These are phyloP conservation scores for Phascolomyces articulosus DNA, from an alignment of 371 early-diverging fungal species.

Conservation along the genomic window DNA sequence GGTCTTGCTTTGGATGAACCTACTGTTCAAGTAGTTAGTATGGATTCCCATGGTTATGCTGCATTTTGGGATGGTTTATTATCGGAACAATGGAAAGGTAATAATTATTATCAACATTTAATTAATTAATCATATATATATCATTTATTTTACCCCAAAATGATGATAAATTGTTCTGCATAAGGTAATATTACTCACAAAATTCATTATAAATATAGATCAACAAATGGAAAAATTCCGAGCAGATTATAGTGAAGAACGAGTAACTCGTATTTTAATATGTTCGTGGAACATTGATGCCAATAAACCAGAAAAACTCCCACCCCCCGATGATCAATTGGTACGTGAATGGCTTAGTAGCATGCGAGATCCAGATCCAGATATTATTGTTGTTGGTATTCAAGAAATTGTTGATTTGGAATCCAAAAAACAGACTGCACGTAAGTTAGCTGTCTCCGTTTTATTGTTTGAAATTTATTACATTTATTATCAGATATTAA, in stretches of 20 bases:
- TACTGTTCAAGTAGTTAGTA: conserved; percentile 59
- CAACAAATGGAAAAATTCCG: conserved; percentile 51
- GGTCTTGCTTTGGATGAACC: conserved; percentile 36
- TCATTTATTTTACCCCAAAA: too few species aligned
- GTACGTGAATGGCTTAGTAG: conserved; percentile 56
- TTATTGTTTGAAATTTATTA: too few species aligned
- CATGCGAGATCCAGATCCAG: conserved; percentile 69
- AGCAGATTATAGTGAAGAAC: conserved; percentile 61
- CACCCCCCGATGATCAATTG: conserved; percentile 43
- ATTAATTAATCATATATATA: too few species aligned
- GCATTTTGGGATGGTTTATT: conserved; percentile 80
- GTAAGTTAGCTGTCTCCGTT: too few species aligned
- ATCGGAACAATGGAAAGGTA: conserved; percentile 68
- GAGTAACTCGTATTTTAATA: conserved; percentile 63
- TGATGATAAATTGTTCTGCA: too few species aligned
- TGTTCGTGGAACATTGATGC: conserved; percentile 89
- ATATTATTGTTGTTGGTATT: conserved; percentile 83
- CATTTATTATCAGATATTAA: too few species aligned
- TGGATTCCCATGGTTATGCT: conserved; percentile 67
- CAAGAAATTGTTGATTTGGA: conserved; percentile 91
- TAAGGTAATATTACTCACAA: background rate
- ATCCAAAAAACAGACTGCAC: conserved; percentile 70
- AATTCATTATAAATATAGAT: conserved; percentile 38
- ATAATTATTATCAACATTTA: too few species aligned
- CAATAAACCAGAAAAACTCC: conserved; percentile 54